A percentile compares a stretch with the other conserved stretches of the same genome.
Evolutionary conservation across 2,329 filamentous ascomycete species (phyloP).

Genomic region (Cladosporium austrohemisphaericum): DNA sequence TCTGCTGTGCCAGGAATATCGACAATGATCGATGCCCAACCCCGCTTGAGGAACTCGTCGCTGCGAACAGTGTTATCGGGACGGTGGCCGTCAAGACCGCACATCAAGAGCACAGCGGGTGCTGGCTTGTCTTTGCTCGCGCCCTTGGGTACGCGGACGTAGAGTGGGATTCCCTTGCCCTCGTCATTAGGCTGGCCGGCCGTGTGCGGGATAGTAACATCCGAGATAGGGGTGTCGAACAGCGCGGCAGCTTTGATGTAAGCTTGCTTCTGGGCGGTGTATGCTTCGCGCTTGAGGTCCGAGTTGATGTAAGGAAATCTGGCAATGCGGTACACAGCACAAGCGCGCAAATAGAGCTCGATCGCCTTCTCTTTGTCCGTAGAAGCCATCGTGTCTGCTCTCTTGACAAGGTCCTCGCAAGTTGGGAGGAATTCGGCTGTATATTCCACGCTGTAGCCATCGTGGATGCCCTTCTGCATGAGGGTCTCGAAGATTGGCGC

Average conservation of each 20-base stretch:
- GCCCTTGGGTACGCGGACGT: slow-evolving; percentile 34
- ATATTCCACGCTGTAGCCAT: slow-evolving; percentile 37
- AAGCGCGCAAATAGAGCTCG: slow-evolving; percentile 35
- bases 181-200: slow-evolving; percentile 33
- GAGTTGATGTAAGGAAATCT: slow-evolving; percentile 38
- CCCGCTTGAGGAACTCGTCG: slow-evolving; percentile 59
- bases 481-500: slow-evolving; percentile 36
- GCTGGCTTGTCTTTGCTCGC: slow-evolving; percentile 31
- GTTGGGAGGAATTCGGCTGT: slow-evolving; percentile 36
- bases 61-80: slow-evolving; percentile 60
- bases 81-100: slow-evolving; percentile 60
- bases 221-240: slow-evolving; percentile 36
- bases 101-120: slow-evolving; percentile 56
- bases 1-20: slow-evolving; percentile 68
- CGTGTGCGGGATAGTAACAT: slow-evolving; percentile 39
- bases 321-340: slow-evolving; percentile 34
- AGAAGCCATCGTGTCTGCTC: slow-evolving; percentile 25
- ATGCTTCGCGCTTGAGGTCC: slow-evolving; percentile 32
- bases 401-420: slow-evolving; percentile 29
- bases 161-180: slow-evolving; percentile 38
- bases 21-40: slow-evolving; percentile 59
- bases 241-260: slow-evolving; percentile 35
- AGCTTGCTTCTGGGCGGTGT: slow-evolving; percentile 35
- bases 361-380: slow-evolving; percentile 30
- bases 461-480: slow-evolving; percentile 36